Evolutionary conservation across 2,329 filamentous ascomycete species (phyloP).

Genomic region (Stylonectria norvegica): DNA sequence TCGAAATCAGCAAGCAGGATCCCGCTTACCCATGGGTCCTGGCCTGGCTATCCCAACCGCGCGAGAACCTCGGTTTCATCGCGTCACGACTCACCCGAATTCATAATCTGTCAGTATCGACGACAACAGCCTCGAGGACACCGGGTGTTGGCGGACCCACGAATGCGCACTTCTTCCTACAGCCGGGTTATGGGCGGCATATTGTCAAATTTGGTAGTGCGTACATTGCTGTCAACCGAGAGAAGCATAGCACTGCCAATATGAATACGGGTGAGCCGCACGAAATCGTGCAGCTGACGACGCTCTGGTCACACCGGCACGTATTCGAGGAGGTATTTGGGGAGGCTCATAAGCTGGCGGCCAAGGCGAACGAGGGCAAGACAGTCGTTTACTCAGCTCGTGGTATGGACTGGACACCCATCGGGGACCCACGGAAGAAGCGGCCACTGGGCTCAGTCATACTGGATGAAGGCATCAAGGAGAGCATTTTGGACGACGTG

Average conservation of each 20-base stretch:
- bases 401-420: conserved; percentile 78
- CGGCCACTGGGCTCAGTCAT: conserved; percentile 85
- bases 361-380: conserved; percentile 81
- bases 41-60: conserved; percentile 87
- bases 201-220: conserved; percentile 82
- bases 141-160: conserved; percentile 61
- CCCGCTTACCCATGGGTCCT: conserved; percentile 92
- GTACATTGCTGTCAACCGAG: conserved; percentile 81
- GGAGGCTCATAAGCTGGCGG: conserved; percentile 79
- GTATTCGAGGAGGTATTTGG: conserved; percentile 87
- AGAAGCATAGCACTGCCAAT: conserved; percentile 81
- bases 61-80: conserved; percentile 59
- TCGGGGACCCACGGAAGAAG: conserved; percentile 83
- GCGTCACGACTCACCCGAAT: conserved; percentile 56
- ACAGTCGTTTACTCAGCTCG: conserved; percentile 86
- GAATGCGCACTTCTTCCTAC: conserved; percentile 78
- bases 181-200: conserved; percentile 87
- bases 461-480: conserved; percentile 77
- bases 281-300: conserved; percentile 89
- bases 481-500: conserved; percentile 75
- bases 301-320: conserved; percentile 82
- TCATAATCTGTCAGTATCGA: conserved; percentile 58
- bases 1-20: conserved; percentile 94
- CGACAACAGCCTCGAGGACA: conserved; percentile 57
- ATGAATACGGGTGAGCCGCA: conserved; percentile 83